Evolutionary conservation across 768 basidiomycete genomes (phyloP).

Genomic region (Tricholoma bakamatsutake): DNA sequence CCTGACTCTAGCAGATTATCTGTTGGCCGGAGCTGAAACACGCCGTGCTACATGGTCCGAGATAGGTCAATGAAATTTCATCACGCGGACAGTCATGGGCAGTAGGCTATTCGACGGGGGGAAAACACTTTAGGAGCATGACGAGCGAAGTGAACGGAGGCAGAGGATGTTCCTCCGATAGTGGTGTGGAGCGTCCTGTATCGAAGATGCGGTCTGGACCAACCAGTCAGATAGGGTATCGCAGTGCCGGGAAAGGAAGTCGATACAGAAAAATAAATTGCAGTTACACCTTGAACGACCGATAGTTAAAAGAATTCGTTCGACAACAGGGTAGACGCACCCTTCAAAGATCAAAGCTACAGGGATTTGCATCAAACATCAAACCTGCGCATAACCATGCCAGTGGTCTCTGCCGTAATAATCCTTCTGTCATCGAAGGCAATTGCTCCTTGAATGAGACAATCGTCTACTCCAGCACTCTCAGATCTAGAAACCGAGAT

Average conservation of each 20-base stretch:
- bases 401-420: slow-evolving; percentile 40
- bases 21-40: background rate
- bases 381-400: slow-evolving; percentile 48
- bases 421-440: slow-evolving; percentile 75
- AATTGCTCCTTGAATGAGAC: slow-evolving; percentile 34
- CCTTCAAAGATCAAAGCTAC: background rate
- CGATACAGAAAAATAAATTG: background rate
- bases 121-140: background rate
- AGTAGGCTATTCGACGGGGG: background rate
- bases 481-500: slow-evolving; percentile 24
- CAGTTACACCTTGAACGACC: background rate
- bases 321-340: background rate
- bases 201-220: background rate
- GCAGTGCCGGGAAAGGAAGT: background rate
- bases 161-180: background rate
- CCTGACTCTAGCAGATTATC: background rate
- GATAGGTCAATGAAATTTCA: background rate
- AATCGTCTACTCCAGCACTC: background rate
- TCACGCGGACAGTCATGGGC: background rate
- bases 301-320: background rate
- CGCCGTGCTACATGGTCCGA: background rate
- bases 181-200: background rate
- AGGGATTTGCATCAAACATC: slow-evolving; percentile 36
- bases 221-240: background rate
- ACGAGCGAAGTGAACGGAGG: background rate